Evolutionary conservation across 2,329 filamentous ascomycete genomes (phyloP), one percentile per base, ranked within the genome.

Genomic region (Lachnellula hyalina): DNA sequence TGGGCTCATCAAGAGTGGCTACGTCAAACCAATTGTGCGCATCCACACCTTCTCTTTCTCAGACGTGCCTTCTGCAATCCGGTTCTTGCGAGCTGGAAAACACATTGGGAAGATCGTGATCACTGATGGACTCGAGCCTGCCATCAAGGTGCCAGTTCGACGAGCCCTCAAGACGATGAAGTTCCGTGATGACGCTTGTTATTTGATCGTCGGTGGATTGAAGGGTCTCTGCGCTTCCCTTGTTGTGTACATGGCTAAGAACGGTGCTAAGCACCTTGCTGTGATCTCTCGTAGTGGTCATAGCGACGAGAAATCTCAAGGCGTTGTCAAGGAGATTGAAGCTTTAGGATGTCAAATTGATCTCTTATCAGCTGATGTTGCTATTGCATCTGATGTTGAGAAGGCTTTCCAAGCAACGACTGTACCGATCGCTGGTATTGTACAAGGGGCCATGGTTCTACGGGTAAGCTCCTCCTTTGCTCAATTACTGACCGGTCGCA

Each of bases 91-190:
- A 51, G 64, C 62, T 28, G 74, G 73, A 0, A 61, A 67, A 1
- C 74, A 75, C 51, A 68, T 75, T 15, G 76, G 75, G 0, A 77
- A 77, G 52, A 65, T 76, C 5, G 67, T 75, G 5, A 55, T 62
- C 25, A 47, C 61, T 5, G 49, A 58, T 55, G 52, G 55, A 17
- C 21, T 51, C 32, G 42, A 44, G 15, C 34, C 28, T 28, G 21
- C 52, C 25, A 36, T 55, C n/a, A 25, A 32, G 6, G 19, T 53
- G 19, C 28, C 36, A 14, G 21, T 35, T 1, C 19, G 32, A 34
- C 52, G 17, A 32, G 59, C 38, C 21, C 52, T 14, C 25, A 49
- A 70, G 9, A 70, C 0, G 51, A 63, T 14, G 3, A 40, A 42
- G 6, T 25, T 63, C 14, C 28, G n/a, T 17, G 11, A 36, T 2